phyloP scores from a whole-genome alignment of 352 stramenopile species.

The Globisporangium nunn region DNA sequence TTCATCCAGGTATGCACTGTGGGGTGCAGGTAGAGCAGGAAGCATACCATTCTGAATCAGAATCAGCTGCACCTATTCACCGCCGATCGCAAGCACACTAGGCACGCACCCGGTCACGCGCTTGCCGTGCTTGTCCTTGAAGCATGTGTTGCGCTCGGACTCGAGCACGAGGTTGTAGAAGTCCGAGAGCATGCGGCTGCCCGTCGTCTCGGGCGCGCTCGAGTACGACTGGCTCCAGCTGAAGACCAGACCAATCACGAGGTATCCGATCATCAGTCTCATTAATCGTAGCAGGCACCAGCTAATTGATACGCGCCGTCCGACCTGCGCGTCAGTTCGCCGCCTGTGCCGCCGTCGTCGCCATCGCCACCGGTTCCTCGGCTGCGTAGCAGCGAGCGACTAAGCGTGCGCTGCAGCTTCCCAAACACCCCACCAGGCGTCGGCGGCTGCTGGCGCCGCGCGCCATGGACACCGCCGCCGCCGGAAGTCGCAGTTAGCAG shows the following conservation, averaged over 20 bases:
- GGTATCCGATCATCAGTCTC: neutral
- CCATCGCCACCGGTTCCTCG: neutral
- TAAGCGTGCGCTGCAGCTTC: conserved; percentile 51
- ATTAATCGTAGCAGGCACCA: neutral
- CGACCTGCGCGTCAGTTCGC: conserved; percentile 6
- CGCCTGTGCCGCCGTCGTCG: conserved; percentile 2
- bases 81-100: neutral
- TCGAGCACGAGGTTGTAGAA: conserved; percentile 80
- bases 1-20: conserved; percentile 32
- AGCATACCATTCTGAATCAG: neutral
- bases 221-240: conserved; percentile 37
- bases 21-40: neutral
- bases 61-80: neutral
- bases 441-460: conserved; percentile 5
- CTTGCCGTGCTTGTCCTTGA: conserved; percentile 45
- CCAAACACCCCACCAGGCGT: conserved; percentile 31
- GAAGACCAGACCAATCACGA: neutral
- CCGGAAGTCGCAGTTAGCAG: conserved; percentile 2
- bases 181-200: conserved; percentile 66
- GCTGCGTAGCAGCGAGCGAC: conserved; percentile 19
- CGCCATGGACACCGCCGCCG: conserved; percentile 6
- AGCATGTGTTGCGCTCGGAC: conserved; percentile 59
- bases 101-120: conserved; percentile 32
- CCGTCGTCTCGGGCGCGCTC: conserved; percentile 47
- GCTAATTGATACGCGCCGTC: neutral